Conservation (phyloP, 73 alveolate genomes). For the Paramecium tetraurelia region DNA sequence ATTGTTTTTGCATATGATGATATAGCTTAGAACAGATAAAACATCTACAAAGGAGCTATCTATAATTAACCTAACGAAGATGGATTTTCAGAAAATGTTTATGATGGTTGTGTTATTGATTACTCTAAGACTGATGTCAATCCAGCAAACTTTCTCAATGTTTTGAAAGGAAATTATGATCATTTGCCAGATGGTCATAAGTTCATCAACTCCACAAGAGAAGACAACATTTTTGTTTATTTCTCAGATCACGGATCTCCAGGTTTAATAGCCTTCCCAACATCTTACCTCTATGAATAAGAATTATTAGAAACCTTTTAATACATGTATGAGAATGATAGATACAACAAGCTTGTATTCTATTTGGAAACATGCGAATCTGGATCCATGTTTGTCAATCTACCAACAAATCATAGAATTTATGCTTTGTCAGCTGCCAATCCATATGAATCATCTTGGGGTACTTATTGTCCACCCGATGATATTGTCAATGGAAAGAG, state of each 20-base stretch:
- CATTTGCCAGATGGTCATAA: slow-evolving; percentile 33
- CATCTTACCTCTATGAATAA: slow-evolving; percentile 76
- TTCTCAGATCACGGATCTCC: slow-evolving; percentile 98
- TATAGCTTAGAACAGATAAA: slow-evolving; percentile 81
- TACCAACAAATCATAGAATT: slow-evolving; percentile 63
- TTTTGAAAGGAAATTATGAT: neutral
- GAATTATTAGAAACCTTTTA: slow-evolving; percentile 76
- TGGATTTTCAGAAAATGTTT: slow-evolving; percentile 85
- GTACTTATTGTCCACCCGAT: slow-evolving; percentile 90
- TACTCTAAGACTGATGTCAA: slow-evolving; percentile 89
- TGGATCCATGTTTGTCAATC: slow-evolving; percentile 94
- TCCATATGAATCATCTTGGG: slow-evolving; percentile 95
- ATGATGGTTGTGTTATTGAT: slow-evolving; percentile 94
- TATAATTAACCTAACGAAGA: slow-evolving; percentile 87
- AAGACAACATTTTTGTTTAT: slow-evolving; percentile 78
- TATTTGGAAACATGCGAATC: slow-evolving; percentile 98
- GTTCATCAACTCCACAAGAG: slow-evolving; percentile 88
- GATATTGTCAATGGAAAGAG: slow-evolving; percentile 89
- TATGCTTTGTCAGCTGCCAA: slow-evolving; percentile 97
- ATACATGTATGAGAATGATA: slow-evolving; percentile 83
- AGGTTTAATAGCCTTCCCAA: slow-evolving; percentile 89
- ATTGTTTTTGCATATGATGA: slow-evolving; percentile 95
- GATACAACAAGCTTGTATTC: slow-evolving; percentile 87
- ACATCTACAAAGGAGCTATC: slow-evolving; percentile 94
- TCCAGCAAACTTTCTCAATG: slow-evolving; percentile 87